phyloP scores from a whole-genome alignment of 2,329 filamentous ascomycete genomes.

The Rhexocercosporidium sp. region DNA sequence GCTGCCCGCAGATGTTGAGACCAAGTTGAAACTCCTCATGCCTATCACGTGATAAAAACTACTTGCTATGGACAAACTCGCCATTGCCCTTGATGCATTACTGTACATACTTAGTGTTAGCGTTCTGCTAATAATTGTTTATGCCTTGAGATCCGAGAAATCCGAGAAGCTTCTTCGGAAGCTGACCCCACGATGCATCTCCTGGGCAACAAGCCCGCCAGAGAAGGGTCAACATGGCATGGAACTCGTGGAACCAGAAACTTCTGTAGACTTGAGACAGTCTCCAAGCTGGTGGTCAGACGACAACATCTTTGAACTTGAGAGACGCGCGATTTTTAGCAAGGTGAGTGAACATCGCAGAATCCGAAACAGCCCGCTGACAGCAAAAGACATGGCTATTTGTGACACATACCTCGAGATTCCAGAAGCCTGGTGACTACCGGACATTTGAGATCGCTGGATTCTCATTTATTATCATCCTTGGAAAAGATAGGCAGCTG shows the following conservation, averaged over 20 bases:
- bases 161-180: not conserved
- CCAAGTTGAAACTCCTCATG: not conserved
- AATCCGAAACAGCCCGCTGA: not conserved
- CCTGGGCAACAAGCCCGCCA: not conserved
- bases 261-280: not conserved
- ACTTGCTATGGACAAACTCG: not conserved
- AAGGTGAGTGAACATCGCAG: slow-evolving; percentile 28
- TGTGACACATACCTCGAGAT: slow-evolving; percentile 35
- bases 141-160: not conserved
- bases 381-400: slow-evolving; percentile 35
- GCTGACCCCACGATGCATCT: not conserved
- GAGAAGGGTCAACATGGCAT: not conserved
- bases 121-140: slow-evolving; percentile 6
- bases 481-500: slow-evolving; percentile 37
- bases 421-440: slow-evolving; percentile 40
- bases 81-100: not conserved
- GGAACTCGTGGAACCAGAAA: not conserved
- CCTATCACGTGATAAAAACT: not conserved
- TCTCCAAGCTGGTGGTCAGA: slow-evolving; percentile 32
- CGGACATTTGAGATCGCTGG: slow-evolving; percentile 37
- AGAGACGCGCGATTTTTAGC: slow-evolving; percentile 38
- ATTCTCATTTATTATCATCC: slow-evolving; percentile 38
- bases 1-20: not conserved
- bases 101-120: slow-evolving; percentile 15
- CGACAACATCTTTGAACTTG: slow-evolving; percentile 34